Conservation (phyloP, 805 yeast species). For the Jamesozyma piceae region DNA sequence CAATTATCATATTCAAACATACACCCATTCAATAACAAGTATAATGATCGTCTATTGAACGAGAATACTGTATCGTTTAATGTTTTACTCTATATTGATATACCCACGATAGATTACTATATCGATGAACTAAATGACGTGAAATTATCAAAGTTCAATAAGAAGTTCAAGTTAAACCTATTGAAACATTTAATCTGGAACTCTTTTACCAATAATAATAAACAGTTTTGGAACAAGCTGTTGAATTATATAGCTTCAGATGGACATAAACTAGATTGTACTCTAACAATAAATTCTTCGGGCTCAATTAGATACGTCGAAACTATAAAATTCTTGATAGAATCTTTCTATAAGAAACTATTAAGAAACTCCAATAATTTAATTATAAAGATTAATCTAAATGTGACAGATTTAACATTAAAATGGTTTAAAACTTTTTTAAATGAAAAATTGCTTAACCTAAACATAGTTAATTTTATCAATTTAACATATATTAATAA, state of each 20-base stretch:
- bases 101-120: slow-evolving; percentile 30
- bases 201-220: slow-evolving; percentile 20
- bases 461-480: slow-evolving; percentile 15
- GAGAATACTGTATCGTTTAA: slow-evolving; percentile 8
- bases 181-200: slow-evolving; percentile 20
- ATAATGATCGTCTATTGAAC: not conserved
- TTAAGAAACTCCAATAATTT: slow-evolving; percentile 5
- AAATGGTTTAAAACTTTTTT: slow-evolving; percentile 29
- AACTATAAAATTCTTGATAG: slow-evolving; percentile 26
- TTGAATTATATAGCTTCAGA: not conserved
- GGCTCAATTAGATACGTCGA: slow-evolving; percentile 30
- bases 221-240: slow-evolving; percentile 17
- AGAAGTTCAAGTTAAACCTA: slow-evolving; percentile 23
- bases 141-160: slow-evolving; percentile 23
- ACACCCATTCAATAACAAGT: not conserved
- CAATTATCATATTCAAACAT: slow-evolving; percentile 25
- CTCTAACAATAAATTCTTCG: slow-evolving; percentile 17
- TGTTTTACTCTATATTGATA: slow-evolving; percentile 25
- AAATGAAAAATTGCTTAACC: slow-evolving; percentile 11
- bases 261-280: not conserved
- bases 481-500: not conserved
- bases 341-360: slow-evolving; percentile 16
- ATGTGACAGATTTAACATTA: slow-evolving; percentile 23
- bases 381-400: slow-evolving; percentile 15
- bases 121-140: slow-evolving; percentile 24